Percentiles rank a stretch among this genome's conserved stretches.
Evolutionary conservation across 805 yeast species (phyloP).

Genomic region (Jamesozyma hellenica): DNA sequence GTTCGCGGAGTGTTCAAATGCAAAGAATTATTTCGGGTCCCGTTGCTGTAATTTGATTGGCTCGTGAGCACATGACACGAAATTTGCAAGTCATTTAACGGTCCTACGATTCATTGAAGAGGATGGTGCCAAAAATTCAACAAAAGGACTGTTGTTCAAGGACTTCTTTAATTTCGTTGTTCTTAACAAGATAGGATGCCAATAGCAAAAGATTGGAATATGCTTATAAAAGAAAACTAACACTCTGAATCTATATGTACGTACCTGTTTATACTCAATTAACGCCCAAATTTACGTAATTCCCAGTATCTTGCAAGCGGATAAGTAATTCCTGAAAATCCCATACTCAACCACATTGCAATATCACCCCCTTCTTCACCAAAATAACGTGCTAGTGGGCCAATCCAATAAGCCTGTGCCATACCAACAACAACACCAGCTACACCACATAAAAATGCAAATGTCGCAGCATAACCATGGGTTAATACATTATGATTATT

Average conservation of each 20-base stretch:
- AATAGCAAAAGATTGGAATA: no score
- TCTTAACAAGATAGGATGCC: no score
- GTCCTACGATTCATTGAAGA: no score
- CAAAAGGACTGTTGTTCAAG: no score
- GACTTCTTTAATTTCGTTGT: no score
- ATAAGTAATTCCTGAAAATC: slow-evolving; percentile 52
- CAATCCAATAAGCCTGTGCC: slow-evolving; percentile 78
- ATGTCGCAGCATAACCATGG: slow-evolving; percentile 59
- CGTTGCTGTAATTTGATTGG: slow-evolving; percentile 1
- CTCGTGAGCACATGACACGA: slow-evolving; percentile 3
- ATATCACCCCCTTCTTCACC: slow-evolving; percentile 71
- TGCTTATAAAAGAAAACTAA: no score
- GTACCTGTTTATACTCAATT: no score
- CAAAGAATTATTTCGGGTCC: slow-evolving; percentile 1
- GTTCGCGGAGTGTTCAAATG: neutral
- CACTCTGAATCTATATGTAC: no score
- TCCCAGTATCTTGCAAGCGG: slow-evolving; percentile 61
- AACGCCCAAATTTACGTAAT: slow-evolving; percentile 43
- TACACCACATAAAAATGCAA: slow-evolving; percentile 58
- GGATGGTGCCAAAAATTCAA: no score
- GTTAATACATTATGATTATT: slow-evolving; percentile 51
- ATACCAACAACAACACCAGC: slow-evolving; percentile 80
- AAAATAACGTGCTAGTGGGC: slow-evolving; percentile 55
- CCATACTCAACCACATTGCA: slow-evolving; percentile 74
- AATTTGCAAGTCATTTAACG: slow-evolving; percentile 1